Percentiles rank a stretch among this genome's conserved stretches.
These are phyloP conservation scores for Exsudoporus frostii DNA, from an alignment of 768 basidiomycete genomes.

Conservation along the genomic window DNA sequence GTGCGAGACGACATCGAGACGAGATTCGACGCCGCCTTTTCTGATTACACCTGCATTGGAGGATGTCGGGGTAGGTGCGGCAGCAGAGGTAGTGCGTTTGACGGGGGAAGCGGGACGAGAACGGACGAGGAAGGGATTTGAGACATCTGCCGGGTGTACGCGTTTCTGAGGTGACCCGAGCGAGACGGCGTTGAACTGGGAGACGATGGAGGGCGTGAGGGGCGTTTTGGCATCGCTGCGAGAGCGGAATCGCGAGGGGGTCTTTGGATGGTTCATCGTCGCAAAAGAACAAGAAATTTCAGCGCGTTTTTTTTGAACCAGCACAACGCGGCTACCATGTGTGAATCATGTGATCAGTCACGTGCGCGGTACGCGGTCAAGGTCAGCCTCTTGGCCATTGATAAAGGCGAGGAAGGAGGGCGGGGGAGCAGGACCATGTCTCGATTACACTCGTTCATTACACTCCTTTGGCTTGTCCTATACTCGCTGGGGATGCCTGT, in stretches of 20 bases:
- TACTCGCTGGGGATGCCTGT: constrained; percentile 5
- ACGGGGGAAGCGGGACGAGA: constrained; percentile 62
- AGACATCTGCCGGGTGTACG: constrained; percentile 41
- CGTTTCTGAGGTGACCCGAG: constrained; percentile 32
- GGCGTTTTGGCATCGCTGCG: constrained; percentile 51
- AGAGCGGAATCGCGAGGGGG: constrained; percentile 45
- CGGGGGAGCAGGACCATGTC: constrained; percentile 1
- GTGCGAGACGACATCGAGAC: constrained; percentile 70
- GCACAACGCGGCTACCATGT: background rate
- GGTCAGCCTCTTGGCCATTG: constrained; percentile 21
- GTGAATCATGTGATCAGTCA: constrained; percentile 19
- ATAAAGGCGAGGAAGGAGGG: constrained; percentile 1
- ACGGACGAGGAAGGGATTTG: constrained; percentile 61
- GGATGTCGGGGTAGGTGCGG: constrained; percentile 46
- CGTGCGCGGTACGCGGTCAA: constrained; percentile 3
- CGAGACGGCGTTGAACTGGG: constrained; percentile 39
- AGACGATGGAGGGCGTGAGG: constrained; percentile 42
- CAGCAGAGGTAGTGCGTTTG: constrained; percentile 53
- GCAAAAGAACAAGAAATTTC: background rate
- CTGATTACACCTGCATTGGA: constrained; percentile 73
- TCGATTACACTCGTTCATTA: constrained; percentile 17
- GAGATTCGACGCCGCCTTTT: constrained; percentile 73
- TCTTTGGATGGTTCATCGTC: constrained; percentile 38
- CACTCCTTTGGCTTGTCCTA: constrained; percentile 10
- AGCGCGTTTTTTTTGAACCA: constrained; percentile 12